Base-by-base conservation (phyloP, 192 early-diverging fungal species). In the Mortierella alpina region DNA sequence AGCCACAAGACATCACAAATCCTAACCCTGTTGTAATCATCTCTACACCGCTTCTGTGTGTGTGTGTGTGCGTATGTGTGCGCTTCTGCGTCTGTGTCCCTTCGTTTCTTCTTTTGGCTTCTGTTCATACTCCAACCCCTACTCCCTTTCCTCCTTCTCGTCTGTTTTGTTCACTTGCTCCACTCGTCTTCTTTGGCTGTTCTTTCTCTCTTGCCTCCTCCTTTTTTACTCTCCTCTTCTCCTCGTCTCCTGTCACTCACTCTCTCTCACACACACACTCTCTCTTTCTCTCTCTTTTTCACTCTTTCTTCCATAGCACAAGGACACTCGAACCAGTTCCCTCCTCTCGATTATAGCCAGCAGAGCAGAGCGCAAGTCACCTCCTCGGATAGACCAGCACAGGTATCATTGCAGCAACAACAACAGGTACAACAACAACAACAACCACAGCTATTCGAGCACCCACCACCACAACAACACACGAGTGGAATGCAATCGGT, bases 401-500 rank as follows among this genome's bases (percentile, higher is more conserved):
- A 31, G 31, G 3, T 31, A 31, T 6, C 46, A 5, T 18, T 11
- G 14, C 49, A 54, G 11, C 65, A 66, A n/a, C 68, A 41, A 10
- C 58, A 60, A 15, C 67, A n/a, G 10, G 56, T 59, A 54, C 42
- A 68, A 2, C 23, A 40, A 51, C 65, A 52, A 40, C 18, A 41
- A 47, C 18, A 51, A 31, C 31, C 51, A 40, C 42, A 2, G 39
- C 31, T 41, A 63, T 39, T 41, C 59, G 14, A n/a, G 14, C 64
- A 42, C 20, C 39, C 23, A 2, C 54, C 44, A 12, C 47, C 51
- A 7, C 53, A 42, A 47, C 39, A 66, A 61, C 51, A 47, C 6
- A 23, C 45, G 17, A 59, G 53, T 63, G 46, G 59, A 10, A 72
- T 72, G 76, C 76, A 80, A 67, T 67, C 73, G 5, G 76, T 72